These are phyloP conservation scores for Labyrinthula sp. DNA, from an alignment of 352 stramenopile genomes.

Conservation along the genomic window DNA sequence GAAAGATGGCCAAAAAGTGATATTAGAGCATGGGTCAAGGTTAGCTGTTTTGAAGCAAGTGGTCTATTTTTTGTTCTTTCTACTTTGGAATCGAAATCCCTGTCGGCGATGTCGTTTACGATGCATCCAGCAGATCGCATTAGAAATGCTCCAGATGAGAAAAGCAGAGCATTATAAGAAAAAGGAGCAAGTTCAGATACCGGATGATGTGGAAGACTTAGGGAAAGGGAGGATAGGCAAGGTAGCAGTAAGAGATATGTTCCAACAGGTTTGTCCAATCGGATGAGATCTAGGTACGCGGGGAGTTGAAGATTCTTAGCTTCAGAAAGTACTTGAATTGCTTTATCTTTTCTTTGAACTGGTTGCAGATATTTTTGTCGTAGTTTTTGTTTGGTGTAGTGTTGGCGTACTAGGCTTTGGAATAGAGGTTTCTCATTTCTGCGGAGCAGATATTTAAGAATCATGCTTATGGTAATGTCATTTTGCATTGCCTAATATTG, in stretches of 20 bases:
- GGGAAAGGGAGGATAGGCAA: slow-evolving; percentile 83
- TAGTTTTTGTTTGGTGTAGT: too few species aligned
- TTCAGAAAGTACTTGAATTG: too few species aligned
- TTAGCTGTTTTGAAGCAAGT: slow-evolving; percentile 66
- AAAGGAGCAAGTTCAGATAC: slow-evolving; percentile 50
- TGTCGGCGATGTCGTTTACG: slow-evolving; percentile 99
- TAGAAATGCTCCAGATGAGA: slow-evolving; percentile 76
- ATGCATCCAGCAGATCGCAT: slow-evolving; percentile 91
- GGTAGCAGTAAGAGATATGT: slow-evolving; percentile 90
- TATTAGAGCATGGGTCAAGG: slow-evolving; percentile 56
- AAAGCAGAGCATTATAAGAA: slow-evolving; percentile 65
- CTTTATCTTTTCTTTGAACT: too few species aligned
- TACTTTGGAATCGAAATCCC: slow-evolving; percentile 79
- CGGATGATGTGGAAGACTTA: slow-evolving; percentile 57
- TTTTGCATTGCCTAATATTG: too few species aligned
- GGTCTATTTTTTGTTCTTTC: slow-evolving; percentile 74
- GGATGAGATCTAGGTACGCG: slow-evolving; percentile 18
- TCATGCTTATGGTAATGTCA: too few species aligned
- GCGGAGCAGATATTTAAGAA: too few species aligned
- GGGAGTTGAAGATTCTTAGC: too few species aligned
- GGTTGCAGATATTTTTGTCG: too few species aligned
- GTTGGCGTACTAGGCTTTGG: too few species aligned
- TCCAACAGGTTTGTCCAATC: slow-evolving; percentile 31
- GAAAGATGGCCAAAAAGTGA: slow-evolving; percentile 80
- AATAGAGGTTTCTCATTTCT: too few species aligned